These are phyloP conservation scores for Penicillium soppii DNA, from an alignment of 495 filamentous ascomycete species.

Conservation along the genomic window DNA sequence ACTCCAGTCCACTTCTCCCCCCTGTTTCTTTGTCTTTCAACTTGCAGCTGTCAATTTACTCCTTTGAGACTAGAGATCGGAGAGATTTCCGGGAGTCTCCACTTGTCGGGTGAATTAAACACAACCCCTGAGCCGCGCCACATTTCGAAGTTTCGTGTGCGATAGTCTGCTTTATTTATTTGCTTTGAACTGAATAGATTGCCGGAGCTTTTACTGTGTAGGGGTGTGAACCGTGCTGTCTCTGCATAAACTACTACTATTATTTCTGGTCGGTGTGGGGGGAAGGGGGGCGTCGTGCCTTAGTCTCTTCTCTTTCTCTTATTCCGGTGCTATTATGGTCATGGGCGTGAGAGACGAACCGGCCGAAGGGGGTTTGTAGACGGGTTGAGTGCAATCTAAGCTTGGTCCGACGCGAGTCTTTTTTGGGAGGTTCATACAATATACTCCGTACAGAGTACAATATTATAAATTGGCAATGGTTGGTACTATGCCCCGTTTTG, in stretches of 20 bases:
- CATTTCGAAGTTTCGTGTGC: constrained; percentile 5
- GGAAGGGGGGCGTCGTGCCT: too few species aligned
- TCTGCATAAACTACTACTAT: background rate
- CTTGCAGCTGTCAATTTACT: constrained; percentile 35
- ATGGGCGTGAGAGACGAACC: too few species aligned
- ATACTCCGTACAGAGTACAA: background rate
- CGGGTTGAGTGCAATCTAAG: too few species aligned
- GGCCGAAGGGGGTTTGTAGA: too few species aligned
- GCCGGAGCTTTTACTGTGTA: constrained; percentile 27
- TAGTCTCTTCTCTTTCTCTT: too few species aligned
- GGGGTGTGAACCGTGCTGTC: constrained; percentile 25
- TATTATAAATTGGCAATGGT: background rate
- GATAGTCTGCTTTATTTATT: background rate
- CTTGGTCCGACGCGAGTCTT: too few species aligned
- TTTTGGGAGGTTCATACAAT: too few species aligned
- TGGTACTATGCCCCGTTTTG: background rate
- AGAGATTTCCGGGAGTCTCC: constrained; percentile 34
- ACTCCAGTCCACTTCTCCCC: constrained; percentile 2
- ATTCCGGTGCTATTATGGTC: too few species aligned
- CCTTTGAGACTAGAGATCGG: constrained; percentile 34
- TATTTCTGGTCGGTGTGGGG: too few species aligned
- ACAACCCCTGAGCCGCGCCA: constrained; percentile 17
- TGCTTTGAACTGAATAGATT: constrained; percentile 5
- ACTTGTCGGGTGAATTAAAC: constrained; percentile 25
- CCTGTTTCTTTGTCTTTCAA: constrained; percentile 12